Evolutionary conservation across 495 filamentous ascomycete species (phyloP), one percentile per base, ranked within the genome.

Genomic region (Aspergillus saccharolyticus): DNA sequence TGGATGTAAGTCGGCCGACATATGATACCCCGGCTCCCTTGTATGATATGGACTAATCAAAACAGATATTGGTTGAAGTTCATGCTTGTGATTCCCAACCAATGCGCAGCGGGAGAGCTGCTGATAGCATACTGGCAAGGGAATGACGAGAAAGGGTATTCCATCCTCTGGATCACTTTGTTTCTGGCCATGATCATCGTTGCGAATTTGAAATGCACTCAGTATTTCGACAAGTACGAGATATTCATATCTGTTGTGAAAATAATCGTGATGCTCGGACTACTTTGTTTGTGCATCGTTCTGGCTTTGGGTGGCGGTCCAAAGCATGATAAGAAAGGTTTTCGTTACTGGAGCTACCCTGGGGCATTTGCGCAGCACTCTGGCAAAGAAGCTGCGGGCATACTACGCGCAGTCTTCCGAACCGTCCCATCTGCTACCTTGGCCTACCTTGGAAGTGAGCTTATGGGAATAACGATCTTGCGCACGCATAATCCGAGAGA

Each of bases 371-470:
- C 60, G 2, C 64, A 67, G 45, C 42, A 30, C n/a, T 22, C 52
- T 1, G 44, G 57, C 6, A 21, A 44, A 1, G 43, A 25, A 20
- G 12, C 48, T 55, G 22, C 42, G 61, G 8, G 77, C 66, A 67
- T 81, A 12, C 87, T 92, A 67, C 74, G 90, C 24, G 56, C 81
- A 15, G 76, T 90, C n/a, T 93, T 88, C 80, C 81, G 82, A 15
- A 85, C 85, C 12, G 74, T 91, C 52, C 84, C 90, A 52, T 85
- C 83, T 52, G 88, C 89, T 7, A 87, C 85, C 3, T 91, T 93
- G 57, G 87, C 90, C 21, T 93, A 89, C 61, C 76, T 91, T 42
- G 89, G 89, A 42, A 92, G 90, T 15, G 91, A 96, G 73, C 77
- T 91, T 22, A 83, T 94, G 52, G 90, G 83, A 52, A 77, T 85